Evolutionary conservation across 805 yeast species (phyloP).

Genomic region (Tetrapisispora phaffii): DNA sequence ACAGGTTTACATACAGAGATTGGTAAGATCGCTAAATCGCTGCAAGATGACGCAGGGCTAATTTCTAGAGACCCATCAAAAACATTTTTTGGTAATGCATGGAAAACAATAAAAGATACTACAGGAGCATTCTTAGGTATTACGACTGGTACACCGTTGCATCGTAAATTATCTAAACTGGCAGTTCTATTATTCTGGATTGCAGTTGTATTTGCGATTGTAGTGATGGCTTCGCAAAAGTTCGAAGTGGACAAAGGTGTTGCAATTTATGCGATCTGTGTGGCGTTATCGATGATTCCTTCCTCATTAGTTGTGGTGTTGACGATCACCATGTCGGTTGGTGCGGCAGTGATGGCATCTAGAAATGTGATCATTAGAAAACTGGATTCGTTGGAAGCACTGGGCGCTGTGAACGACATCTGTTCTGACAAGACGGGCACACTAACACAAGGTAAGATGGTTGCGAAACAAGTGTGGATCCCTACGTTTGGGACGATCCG

Average conservation of each 20-base stretch:
- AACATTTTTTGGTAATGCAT: constrained; percentile 31
- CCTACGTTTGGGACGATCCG: constrained; percentile 66
- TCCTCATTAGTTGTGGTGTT: constrained; percentile 97
- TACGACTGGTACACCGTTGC: constrained; percentile 73
- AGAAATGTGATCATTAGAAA: constrained; percentile 89
- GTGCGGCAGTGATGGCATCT: constrained; percentile 92
- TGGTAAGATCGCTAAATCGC: constrained; percentile 88
- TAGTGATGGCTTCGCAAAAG: constrained; percentile 77
- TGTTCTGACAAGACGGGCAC: constrained; percentile 92
- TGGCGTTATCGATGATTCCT: constrained; percentile 97
- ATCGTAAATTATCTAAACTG: constrained; percentile 61
- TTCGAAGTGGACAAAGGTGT: constrained; percentile 69
- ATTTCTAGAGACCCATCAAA: constrained; percentile 33
- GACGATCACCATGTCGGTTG: constrained; percentile 92
- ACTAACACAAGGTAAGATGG: constrained; percentile 83
- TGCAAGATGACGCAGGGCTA: constrained; percentile 28
- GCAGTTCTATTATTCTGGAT: constrained; percentile 62
- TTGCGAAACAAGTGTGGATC: constrained; percentile 74
- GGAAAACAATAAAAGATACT: constrained; percentile 40
- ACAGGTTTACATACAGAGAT: constrained; percentile 86
- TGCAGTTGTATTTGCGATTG: constrained; percentile 78
- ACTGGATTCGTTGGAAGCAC: constrained; percentile 86
- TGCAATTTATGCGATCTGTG: constrained; percentile 83
- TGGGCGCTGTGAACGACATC: constrained; percentile 88
- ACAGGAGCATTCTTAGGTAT: constrained; percentile 66